Conservation (phyloP, 2,329 filamentous ascomycete genomes). For the Alternaria triticimaculans region DNA sequence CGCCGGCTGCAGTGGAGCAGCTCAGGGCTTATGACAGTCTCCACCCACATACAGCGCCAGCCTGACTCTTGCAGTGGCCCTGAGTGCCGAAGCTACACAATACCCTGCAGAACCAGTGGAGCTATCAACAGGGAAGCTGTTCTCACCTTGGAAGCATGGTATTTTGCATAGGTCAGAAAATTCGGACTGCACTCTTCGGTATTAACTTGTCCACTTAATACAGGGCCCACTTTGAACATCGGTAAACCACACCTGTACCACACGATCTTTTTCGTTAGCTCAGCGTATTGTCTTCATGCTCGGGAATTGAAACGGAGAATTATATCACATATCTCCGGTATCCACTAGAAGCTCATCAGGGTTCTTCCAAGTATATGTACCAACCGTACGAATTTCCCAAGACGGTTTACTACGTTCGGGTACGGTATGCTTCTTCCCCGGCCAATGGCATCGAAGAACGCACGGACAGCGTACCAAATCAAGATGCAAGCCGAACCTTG, state of each 20-base stretch:
- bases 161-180: neutral
- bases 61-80: neutral
- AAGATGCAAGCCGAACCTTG: neutral
- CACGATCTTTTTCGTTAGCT: neutral
- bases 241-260: neutral
- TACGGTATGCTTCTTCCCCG: constrained; percentile 6
- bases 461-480: neutral
- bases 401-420: neutral
- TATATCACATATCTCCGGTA: neutral
- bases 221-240: neutral
- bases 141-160: neutral
- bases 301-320: constrained; percentile 5
- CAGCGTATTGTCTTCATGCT: neutral
- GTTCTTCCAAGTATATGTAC: neutral
- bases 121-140: neutral
- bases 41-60: neutral
- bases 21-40: neutral
- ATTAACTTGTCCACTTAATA: neutral
- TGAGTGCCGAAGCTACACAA: constrained; percentile 1
- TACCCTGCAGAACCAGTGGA: constrained; percentile 5
- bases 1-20: neutral
- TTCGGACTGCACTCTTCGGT: neutral
- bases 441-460: constrained; percentile 1
- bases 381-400: neutral
- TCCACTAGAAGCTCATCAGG: constrained; percentile 3